Conservation (phyloP, 2,329 filamentous ascomycete genomes). For the Lachnellula subtilissima region DNA sequence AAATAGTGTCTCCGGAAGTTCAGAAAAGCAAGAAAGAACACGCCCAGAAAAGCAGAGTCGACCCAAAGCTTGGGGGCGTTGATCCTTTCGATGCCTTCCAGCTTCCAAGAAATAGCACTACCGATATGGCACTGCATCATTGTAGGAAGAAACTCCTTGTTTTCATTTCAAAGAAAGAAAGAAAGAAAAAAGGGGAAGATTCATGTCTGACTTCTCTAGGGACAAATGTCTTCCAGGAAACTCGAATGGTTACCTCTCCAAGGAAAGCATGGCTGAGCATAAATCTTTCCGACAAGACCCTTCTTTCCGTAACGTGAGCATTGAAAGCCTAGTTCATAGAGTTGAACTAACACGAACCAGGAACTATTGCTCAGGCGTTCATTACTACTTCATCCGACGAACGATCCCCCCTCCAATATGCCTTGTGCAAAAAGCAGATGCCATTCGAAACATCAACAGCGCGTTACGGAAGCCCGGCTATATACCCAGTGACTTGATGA, state of each 20-base stretch:
- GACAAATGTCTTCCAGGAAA: slow-evolving; percentile 12
- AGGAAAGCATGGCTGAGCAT: slow-evolving; percentile 8
- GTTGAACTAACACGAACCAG: not conserved
- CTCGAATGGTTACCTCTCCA: slow-evolving; percentile 7
- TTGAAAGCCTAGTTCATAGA: not conserved
- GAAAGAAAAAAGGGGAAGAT: not conserved
- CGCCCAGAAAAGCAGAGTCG: slow-evolving; percentile 3
- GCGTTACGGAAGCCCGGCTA: not conserved
- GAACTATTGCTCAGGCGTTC: slow-evolving; percentile 7
- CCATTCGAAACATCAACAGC: slow-evolving; percentile 9
- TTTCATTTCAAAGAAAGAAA: not conserved
- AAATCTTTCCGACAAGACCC: slow-evolving; percentile 11
- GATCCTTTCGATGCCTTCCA: slow-evolving; percentile 10
- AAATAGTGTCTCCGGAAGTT: not conserved
- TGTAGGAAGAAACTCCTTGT: slow-evolving; percentile 1
- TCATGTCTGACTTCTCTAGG: not conserved
- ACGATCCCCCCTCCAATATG: not conserved
- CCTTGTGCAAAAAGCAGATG: slow-evolving; percentile 6
- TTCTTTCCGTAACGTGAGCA: slow-evolving; percentile 12
- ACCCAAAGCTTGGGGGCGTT: slow-evolving; percentile 2
- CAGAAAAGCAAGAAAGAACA: not conserved
- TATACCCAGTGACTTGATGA: slow-evolving; percentile 4
- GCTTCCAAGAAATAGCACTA: slow-evolving; percentile 5
- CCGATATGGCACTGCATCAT: slow-evolving; percentile 10
- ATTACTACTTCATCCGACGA: slow-evolving; percentile 8